Conservation (phyloP, 768 basidiomycete genomes). For the Tubosaeta brunneosetosa region DNA sequence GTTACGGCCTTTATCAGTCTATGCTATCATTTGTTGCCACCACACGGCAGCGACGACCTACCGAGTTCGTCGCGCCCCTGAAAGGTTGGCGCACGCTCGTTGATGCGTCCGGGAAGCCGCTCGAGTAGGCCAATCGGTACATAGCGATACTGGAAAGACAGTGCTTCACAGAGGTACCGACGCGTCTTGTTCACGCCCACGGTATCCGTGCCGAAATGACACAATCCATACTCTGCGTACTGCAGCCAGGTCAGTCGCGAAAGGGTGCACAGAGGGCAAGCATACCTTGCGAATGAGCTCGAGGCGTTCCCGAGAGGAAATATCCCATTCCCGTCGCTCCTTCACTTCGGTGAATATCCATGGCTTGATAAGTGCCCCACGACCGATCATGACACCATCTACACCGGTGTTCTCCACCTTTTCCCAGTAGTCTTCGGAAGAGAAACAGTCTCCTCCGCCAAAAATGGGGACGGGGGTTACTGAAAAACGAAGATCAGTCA, state of each 20-base stretch:
- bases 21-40: not conserved
- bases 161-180: constrained; percentile 89
- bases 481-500: constrained; percentile 22
- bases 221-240: constrained; percentile 86
- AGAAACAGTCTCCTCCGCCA: constrained; percentile 94
- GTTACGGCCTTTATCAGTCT: not conserved
- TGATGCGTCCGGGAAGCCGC: constrained; percentile 70
- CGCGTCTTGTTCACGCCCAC: constrained; percentile 87
- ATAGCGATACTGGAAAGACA: constrained; percentile 96
- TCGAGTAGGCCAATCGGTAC: constrained; percentile 92
- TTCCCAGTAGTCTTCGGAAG: constrained; percentile 76
- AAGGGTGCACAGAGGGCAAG: not conserved
- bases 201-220: constrained; percentile 83
- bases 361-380: constrained; percentile 94
- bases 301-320: constrained; percentile 77
- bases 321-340: constrained; percentile 91
- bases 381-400: constrained; percentile 92
- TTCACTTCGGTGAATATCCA: constrained; percentile 96
- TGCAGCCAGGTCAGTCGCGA: constrained; percentile 25
- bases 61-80: constrained; percentile 85
- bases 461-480: constrained; percentile 90
- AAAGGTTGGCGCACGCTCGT: constrained; percentile 88
- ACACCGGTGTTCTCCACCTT: constrained; percentile 77
- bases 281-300: constrained; percentile 72
- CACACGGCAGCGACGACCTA: constrained; percentile 33